Evolutionary conservation across 108 stramenopile genomes (phyloP), one percentile per base, ranked within the genome.

Genomic region (Conticribra weissflogii): DNA sequence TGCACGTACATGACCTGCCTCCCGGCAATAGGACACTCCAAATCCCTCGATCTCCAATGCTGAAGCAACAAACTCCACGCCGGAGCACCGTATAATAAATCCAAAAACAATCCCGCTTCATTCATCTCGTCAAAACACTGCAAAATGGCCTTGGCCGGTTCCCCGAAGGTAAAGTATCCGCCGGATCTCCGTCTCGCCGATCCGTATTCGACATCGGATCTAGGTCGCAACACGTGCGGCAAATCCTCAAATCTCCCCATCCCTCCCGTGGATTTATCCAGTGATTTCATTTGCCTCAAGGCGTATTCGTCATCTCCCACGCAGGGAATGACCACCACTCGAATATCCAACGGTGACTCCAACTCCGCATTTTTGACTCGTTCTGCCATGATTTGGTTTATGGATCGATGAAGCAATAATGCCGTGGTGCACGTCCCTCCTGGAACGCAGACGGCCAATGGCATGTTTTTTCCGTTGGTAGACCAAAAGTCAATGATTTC

Each of bases 1-100:
- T 97, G 95, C 18, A 96, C 83, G 60, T 96, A 96, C 89, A 96
- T 83, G 17, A 96, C 59, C 57, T 87, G 82, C 19, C 86, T 76
- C 36, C 83, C 88, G n/a, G 64, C 71, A 41, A 89, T 72, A 0
- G 81, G 82, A 60, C 80, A 66, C 8, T 65, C 54, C 3, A 66
- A 60, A 29, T 82, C 80, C 54, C 78, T 75, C 58, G 68, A 68
- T 59, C 36, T 59, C 80, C 80, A 81, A 65, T 94, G 87, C 54
- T 87, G 82, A 53, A 91, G 59, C 58, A 94, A 41, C 47, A 91
- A 66, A 30, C 77, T 81, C 83, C 86, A 92, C 2, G 92, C 75
- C 3, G 89, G 88, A 14, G 94, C 91, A 25, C 91, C 91, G 69
- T 93, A 95, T 21, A 95, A 49, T 12, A 95, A 68, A 71, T 93